These are phyloP conservation scores for Cryptococcus sp. DNA, from an alignment of 1,284 basidiomycete species.

Conservation along the genomic window DNA sequence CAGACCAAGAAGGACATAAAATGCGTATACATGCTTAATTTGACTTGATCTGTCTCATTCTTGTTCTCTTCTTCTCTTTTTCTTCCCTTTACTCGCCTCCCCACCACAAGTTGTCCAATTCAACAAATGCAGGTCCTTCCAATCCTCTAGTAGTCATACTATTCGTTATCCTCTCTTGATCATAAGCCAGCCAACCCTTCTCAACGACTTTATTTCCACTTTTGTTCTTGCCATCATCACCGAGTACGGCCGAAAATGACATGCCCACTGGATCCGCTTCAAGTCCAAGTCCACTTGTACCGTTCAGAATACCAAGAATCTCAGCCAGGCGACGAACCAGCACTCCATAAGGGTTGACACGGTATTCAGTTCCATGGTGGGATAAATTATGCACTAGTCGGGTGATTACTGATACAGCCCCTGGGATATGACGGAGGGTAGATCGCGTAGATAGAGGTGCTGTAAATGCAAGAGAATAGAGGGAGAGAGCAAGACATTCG, in stretches of 20 bases:
- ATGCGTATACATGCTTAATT: too few species aligned
- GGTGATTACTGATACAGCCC: conserved; percentile 45
- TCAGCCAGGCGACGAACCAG: conserved; percentile 74
- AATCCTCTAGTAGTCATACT: conserved; percentile 23
- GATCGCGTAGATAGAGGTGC: conserved; percentile 68
- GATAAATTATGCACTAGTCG: conserved; percentile 45
- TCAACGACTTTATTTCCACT: conserved; percentile 65
- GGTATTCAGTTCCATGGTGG: conserved; percentile 49
- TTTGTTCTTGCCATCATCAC: conserved; percentile 69
- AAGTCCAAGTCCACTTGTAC: conserved; percentile 43
- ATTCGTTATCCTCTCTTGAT: conserved; percentile 57
- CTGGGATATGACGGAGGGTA: conserved; percentile 57
- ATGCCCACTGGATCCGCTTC: conserved; percentile 54
- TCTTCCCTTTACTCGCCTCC: too few species aligned
- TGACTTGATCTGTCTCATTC: too few species aligned
- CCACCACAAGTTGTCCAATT: conserved; percentile 41
- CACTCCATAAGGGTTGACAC: conserved; percentile 56
- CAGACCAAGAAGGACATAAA: too few species aligned
- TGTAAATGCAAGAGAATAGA: conserved; percentile 84
- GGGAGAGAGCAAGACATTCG: conserved; percentile 70
- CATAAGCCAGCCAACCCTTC: conserved; percentile 68
- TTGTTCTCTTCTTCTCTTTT: too few species aligned
- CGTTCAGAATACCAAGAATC: conserved; percentile 77
- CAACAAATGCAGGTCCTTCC: conserved; percentile 31
- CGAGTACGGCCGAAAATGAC: conserved; percentile 53